These are phyloP conservation scores for Phlegmacium glaucopus DNA, from an alignment of 768 basidiomycete genomes.

Conservation along the genomic window DNA sequence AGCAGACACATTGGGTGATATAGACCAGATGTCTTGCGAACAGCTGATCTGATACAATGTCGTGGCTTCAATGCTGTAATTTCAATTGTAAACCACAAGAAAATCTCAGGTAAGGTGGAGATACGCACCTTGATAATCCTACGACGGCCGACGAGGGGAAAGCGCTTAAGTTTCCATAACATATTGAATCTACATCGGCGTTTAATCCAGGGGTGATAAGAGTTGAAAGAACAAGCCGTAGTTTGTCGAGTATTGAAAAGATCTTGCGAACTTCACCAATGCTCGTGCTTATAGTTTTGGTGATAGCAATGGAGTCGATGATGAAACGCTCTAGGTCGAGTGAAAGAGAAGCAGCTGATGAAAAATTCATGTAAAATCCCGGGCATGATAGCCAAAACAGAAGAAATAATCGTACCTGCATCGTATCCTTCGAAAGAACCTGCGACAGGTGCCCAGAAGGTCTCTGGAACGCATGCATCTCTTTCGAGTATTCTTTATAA, in stretches of 20 bases:
- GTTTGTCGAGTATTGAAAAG: conserved; percentile 46
- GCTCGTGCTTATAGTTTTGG: conserved; percentile 49
- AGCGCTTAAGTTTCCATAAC: conserved; percentile 54
- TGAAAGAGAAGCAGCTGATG: conserved; percentile 44
- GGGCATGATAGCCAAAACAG: background rate
- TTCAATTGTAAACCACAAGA: background rate
- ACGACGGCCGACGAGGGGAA: conserved; percentile 31
- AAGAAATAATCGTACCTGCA: conserved; percentile 17
- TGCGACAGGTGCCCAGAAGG: conserved; percentile 22
- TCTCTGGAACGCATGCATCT: conserved; percentile 17
- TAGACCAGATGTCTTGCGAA: conserved; percentile 58
- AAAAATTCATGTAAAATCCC: background rate
- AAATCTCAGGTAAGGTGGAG: background rate
- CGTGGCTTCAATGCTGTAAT: conserved; percentile 33
- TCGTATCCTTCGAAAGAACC: conserved; percentile 14
- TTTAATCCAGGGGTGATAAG: conserved; percentile 72
- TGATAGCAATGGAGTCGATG: conserved; percentile 42
- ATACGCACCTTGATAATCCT: conserved; percentile 50
- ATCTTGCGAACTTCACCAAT: conserved; percentile 37
- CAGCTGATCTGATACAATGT: conserved; percentile 36
- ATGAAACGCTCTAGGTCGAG: conserved; percentile 53
- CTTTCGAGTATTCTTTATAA: conserved; percentile 17
- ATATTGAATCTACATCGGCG: conserved; percentile 66
- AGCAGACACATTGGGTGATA: conserved; percentile 70
- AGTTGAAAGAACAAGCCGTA: conserved; percentile 59